Percentiles rank a stretch among this genome's conserved stretches.
phyloP scores from a whole-genome alignment of 805 yeast genomes.

The Wickerhamomyces strasburgensis region DNA sequence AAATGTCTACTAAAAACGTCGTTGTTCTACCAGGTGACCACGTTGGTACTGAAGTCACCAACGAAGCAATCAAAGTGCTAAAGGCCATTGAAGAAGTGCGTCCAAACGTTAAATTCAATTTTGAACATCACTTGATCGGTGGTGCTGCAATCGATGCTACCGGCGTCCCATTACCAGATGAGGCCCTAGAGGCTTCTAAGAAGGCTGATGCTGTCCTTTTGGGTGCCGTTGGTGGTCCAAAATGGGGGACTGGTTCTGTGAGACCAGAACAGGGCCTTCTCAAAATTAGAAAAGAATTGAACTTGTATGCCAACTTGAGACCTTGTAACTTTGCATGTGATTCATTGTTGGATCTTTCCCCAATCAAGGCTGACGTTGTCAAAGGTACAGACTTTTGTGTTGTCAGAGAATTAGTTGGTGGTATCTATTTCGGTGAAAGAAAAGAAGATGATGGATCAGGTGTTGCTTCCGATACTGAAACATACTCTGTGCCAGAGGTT shows the following conservation, averaged over 20 bases:
- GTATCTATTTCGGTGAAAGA: constrained; percentile 96
- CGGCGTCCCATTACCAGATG: constrained; percentile 82
- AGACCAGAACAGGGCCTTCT: constrained; percentile 97
- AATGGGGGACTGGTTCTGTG: constrained; percentile 96
- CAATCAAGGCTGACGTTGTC: constrained; percentile 79
- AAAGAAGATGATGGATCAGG: constrained; percentile 86
- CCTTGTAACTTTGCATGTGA: constrained; percentile 94
- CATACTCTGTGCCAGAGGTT: constrained; percentile 87
- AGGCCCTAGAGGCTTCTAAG: constrained; percentile 76
- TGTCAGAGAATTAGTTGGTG: constrained; percentile 96
- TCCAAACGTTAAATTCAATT: constrained; percentile 60
- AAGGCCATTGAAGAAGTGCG: constrained; percentile 63
- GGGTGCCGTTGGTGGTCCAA: constrained; percentile 99
- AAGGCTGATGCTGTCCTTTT: constrained; percentile 89
- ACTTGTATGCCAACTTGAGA: constrained; percentile 91
- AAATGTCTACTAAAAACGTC: constrained; percentile 48
- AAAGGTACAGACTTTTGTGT: constrained; percentile 89
- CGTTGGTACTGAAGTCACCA: constrained; percentile 86
- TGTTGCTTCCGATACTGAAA: constrained; percentile 90
- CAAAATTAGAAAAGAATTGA: constrained; percentile 90
- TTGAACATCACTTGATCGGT: constrained; percentile 84
- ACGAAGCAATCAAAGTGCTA: constrained; percentile 89
- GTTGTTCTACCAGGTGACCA: constrained; percentile 96
- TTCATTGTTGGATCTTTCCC: constrained; percentile 76
- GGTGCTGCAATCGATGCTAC: constrained; percentile 98